These are phyloP conservation scores for Diplosphaera chodatii DNA, from an alignment of 139 green algal species.

Conservation along the genomic window DNA sequence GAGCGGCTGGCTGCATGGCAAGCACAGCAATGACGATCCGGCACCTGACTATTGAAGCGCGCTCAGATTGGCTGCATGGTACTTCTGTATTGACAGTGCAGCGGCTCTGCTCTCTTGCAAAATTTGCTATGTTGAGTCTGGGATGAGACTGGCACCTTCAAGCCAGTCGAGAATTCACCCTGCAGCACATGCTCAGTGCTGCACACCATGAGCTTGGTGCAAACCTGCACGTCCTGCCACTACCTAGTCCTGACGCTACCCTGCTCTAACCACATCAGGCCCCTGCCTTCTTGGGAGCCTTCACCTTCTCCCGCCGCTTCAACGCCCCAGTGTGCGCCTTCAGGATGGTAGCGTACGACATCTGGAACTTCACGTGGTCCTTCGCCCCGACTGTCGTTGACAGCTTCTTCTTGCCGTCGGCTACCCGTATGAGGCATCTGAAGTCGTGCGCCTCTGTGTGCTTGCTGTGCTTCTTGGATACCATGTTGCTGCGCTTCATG, in stretches of 20 bases:
- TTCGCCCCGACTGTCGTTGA: slow-evolving; percentile 35
- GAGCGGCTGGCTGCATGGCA: slow-evolving; percentile 53
- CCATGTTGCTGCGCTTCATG: slow-evolving; percentile 60
- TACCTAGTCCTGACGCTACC: too few relatives aligned
- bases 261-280: too few relatives aligned
- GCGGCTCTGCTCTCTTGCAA: too few relatives aligned
- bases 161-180: too few relatives aligned
- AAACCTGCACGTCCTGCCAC: too few relatives aligned
- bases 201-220: too few relatives aligned
- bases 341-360: slow-evolving; percentile 59
- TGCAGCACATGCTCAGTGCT: too few relatives aligned
- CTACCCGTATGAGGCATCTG: slow-evolving; percentile 65
- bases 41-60: too few relatives aligned
- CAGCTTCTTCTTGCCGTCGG: slow-evolving; percentile 77
- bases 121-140: too few relatives aligned
- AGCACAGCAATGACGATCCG: slow-evolving; percentile 13
- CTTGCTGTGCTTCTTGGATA: slow-evolving; percentile 30
- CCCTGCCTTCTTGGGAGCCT: not conserved
- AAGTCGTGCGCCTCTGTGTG: slow-evolving; percentile 28
- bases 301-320: not conserved
- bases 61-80: too few relatives aligned
- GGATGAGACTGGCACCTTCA: too few relatives aligned
- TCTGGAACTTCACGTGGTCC: slow-evolving; percentile 50
- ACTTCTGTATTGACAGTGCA: too few relatives aligned
- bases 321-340: slow-evolving; percentile 15